Evolutionary conservation across 345 rosid genomes (phyloP), one percentile per base, ranked within the genome.

Genomic region (Citrus inodora): DNA sequence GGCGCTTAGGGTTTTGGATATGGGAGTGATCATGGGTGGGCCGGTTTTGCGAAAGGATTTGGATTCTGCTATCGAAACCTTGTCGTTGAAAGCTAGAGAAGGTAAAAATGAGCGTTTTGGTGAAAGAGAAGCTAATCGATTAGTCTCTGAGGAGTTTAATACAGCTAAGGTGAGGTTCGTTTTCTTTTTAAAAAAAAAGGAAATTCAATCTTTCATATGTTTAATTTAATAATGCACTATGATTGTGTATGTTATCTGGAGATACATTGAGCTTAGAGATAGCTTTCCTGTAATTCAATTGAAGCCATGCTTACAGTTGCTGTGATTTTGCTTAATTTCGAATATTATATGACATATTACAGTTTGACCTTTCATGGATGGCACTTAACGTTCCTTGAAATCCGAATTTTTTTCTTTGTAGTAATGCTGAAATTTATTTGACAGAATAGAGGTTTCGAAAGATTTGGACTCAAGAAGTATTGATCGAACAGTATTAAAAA

Each of bases 1-100:
- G 68, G 91, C 97, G 9, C 93, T 94, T 77, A 90, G 90, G 80
- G 91, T 89, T 59, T 83, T 96, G 82, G 99, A 96, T 67, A 85
- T 96, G 97, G 98, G 97, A 13, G 87, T 95, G 73, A 87, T 96
- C 80, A 96, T 96, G 99, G 99, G 98, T n/a, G 98, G 99, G 9
- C 64, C 78, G 82, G 81, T 96, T 80, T 84, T 96, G 79, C 87
- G 93, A 85, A 80, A 85, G 25, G 98, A 96, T 76, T 86, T 96
- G 72, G 93, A 96, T 48, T 81, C 86, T 6, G 90, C 91, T 19
- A 89, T 96, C 19, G 70, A 73, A 56, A 67, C 76, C 19, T 81
- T 92, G 24, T 81, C 88, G 7, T 82, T 80, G 10, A 89, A 80
- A 63, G 76, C 93, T 48, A 87, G 89, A 68, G 80, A 82, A 75